A percentile compares a stretch with the other conserved stretches of the same genome.
Conservation (phyloP, 2,329 filamentous ascomycete species). For the Leptographium radiaticola region DNA sequence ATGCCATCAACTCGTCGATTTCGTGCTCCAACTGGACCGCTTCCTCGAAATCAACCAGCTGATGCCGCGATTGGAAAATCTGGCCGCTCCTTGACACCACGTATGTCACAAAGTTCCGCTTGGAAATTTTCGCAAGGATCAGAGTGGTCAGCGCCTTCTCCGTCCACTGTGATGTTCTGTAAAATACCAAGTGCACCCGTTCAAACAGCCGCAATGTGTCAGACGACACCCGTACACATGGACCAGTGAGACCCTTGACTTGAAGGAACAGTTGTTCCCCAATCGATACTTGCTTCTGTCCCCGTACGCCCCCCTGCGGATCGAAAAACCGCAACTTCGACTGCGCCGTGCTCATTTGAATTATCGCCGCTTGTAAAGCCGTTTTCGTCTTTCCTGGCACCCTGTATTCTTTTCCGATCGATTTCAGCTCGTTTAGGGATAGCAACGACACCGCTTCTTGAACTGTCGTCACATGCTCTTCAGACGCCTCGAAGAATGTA, state of each 20-base stretch:
- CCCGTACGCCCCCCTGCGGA: no score
- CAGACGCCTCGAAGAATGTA: constrained; percentile 64
- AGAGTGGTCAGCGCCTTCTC: constrained; percentile 93
- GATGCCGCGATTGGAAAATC: constrained; percentile 66
- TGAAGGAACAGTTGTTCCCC: background rate
- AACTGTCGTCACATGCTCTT: constrained; percentile 58
- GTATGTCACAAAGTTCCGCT: constrained; percentile 78
- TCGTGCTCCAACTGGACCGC: constrained; percentile 69
- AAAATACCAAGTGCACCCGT: constrained; percentile 89
- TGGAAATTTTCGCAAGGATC: constrained; percentile 81
- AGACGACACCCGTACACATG: constrained; percentile 70
- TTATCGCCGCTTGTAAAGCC: constrained; percentile 62
- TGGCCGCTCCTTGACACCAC: constrained; percentile 81
- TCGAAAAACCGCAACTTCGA: constrained; percentile 39
- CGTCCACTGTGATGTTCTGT: constrained; percentile 91
- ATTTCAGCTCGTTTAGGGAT: constrained; percentile 77
- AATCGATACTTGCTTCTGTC: background rate
- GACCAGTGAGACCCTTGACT: constrained; percentile 63
- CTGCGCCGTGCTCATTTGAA: constrained; percentile 62
- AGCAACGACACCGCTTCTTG: constrained; percentile 76
- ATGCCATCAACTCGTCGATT: constrained; percentile 73
- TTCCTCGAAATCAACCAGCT: constrained; percentile 79
- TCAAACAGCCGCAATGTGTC: constrained; percentile 72
- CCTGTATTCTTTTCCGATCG: constrained; percentile 72
- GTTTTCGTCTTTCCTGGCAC: constrained; percentile 79